Evolutionary conservation across 257 asterid genomes (phyloP), one percentile per base, ranked within the genome.

Genomic region (Solanum ahanhuiri): DNA sequence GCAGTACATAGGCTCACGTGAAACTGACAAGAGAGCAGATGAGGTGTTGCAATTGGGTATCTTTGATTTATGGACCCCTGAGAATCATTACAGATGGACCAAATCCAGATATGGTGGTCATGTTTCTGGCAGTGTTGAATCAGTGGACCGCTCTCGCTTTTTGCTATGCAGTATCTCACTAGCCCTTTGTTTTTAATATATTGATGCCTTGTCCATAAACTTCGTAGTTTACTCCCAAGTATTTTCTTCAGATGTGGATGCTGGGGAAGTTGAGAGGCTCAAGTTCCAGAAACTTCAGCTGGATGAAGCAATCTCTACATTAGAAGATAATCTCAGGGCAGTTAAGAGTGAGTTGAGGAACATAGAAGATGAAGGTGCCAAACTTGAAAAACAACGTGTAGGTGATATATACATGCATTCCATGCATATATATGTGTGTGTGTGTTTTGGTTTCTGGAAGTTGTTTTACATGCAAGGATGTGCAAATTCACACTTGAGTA

Each of bases 41-140:
- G 90, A 86, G 88, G 97, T 91, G 87, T 88, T 51, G 28, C 87
- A 88, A 81, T 85, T 93, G 91, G 95, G 95, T 73, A 89, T 96
- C 84, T 90, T 87, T 95, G 96, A 94, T 89, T 82, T 95, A 33
- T 96, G 99, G 99, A 96, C 99, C 67, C 99, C 99, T 43, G 98
- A 95, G 81, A 95, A 92, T 89, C 98, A 95, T 88, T 96, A 95
- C 86, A 92, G 89, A 63, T 96, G 99, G 99, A 83, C 66, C 75
- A 90, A 85, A 86, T 96, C 99, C 54, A 94, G 98, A 88, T 96
- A 96, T 79, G 97, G 95, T 87, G 90, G 87, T 90, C 94, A 96
- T 87, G 91, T 96, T 70, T 94, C 99, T 71, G 97, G 94, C 87
- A 92, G 89, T 70, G 98, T 94, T 77, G 94, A 93, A 28, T 60